Percentiles rank a stretch among this genome's conserved stretches.
These are phyloP conservation scores for Cylindrodendrum hubeiense DNA, from an alignment of 2,329 filamentous ascomycete species.

Conservation along the genomic window DNA sequence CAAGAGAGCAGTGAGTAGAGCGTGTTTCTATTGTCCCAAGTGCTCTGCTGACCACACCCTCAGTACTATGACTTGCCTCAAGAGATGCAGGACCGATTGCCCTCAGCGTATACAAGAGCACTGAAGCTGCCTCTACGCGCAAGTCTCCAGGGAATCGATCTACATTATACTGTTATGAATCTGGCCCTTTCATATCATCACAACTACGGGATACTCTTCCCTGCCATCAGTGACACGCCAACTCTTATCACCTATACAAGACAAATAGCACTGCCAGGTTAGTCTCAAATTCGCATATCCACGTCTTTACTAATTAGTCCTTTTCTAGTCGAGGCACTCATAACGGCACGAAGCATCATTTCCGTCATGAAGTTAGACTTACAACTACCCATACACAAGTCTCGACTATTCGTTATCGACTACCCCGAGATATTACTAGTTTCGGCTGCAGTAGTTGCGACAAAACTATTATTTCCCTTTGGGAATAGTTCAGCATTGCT, in stretches of 20 bases:
- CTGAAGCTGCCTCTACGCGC: constrained; percentile 64
- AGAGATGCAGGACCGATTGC: constrained; percentile 75
- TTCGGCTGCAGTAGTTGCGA: constrained; percentile 77
- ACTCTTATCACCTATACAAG: constrained; percentile 78
- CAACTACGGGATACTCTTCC: constrained; percentile 79
- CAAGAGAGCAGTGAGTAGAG: constrained; percentile 70
- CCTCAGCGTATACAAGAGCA: constrained; percentile 68
- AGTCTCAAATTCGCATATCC: constrained; percentile 37
- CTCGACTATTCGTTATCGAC: constrained; percentile 62
- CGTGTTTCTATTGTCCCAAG: not conserved
- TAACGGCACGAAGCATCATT: constrained; percentile 59
- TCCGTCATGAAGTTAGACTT: constrained; percentile 63
- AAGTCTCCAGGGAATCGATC: constrained; percentile 62
- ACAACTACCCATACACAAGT: constrained; percentile 62
- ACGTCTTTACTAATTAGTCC: constrained; percentile 42
- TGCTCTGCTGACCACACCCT: constrained; percentile 3
- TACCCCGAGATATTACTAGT: constrained; percentile 83
- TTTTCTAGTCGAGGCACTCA: constrained; percentile 65
- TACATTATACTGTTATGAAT: constrained; percentile 75
- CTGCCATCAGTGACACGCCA: constrained; percentile 77
- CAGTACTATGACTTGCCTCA: constrained; percentile 70
- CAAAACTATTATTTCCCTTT: constrained; percentile 85
- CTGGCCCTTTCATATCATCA: constrained; percentile 72
- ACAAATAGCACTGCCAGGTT: constrained; percentile 81
- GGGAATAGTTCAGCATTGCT: constrained; percentile 63